Evolutionary conservation across 371 early-diverging fungal genomes (phyloP), one percentile per base, ranked within the genome.

Genomic region (Encephalitozoon hellem): DNA sequence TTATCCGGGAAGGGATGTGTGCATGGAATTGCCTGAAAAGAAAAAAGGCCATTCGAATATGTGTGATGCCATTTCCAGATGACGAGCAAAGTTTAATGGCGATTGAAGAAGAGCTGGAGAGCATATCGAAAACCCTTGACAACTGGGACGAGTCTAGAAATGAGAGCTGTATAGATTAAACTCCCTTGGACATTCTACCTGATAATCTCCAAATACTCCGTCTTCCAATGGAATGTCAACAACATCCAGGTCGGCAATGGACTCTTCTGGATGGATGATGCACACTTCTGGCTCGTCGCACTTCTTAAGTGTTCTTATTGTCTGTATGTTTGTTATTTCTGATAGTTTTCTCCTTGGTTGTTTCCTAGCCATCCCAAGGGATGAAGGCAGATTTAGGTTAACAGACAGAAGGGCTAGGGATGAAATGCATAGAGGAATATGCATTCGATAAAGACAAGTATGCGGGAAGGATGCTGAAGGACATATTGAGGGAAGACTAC

Each of bases 51-150:
- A 34, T 59, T 38, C 30, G 59, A 59, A 34, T 59, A 59, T 59
- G 59, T 18, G 18, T 59, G 9, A 59, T 28, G 59, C 59, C 59
- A 18, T 59, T 59, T 59, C 59, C 59, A n/a, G 59, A 59, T 15
- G 59, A 59, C 5, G 59, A 59, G 8, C 59, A n/a, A 15, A 34
- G 59, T 38, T 32, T 59, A 38, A 59, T 59, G 59, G n/a, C 12
- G 1, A 30, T 59, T 59, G 59, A 59, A 32, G 34, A 59, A 34
- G 59, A 59, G 21, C 15, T 59, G 18, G 30, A 38, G 34, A 18
- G 3, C 5, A 59, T 59, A 59, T 59, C 59, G 21, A 59, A n/a
- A 15, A 38, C 32, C 1, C 59, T 59, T 28, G 59, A 59, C 9
- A n/a, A 21, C 21, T 47, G 49, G 49, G 49, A 47, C 0, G 49